Conservation (phyloP, 768 basidiomycete genomes). For the Boletus rex-veris region DNA sequence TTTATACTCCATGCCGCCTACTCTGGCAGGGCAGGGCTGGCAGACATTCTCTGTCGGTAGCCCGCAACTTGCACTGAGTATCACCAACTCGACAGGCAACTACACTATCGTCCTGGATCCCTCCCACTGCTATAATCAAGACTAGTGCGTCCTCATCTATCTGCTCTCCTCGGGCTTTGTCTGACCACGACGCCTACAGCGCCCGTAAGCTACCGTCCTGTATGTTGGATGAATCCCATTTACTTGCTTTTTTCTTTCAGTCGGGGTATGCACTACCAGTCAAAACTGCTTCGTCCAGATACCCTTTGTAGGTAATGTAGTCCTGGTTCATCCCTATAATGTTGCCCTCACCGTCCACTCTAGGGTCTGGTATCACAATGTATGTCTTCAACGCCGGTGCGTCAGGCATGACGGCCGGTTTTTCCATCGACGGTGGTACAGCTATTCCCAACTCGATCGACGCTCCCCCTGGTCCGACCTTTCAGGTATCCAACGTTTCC, state of each 20-base stretch:
- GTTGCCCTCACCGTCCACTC: not conserved
- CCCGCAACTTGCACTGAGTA: not conserved
- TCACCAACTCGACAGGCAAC: constrained; percentile 21
- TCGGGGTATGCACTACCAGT: constrained; percentile 7
- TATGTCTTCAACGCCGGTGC: constrained; percentile 23
- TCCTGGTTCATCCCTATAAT: not conserved
- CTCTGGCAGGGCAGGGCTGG: constrained; percentile 12
- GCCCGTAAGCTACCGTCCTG: constrained; percentile 12
- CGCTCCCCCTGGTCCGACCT: constrained; percentile 10
- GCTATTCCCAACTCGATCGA: not conserved
- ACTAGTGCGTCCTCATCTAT: constrained; percentile 20
- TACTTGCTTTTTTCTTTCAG: constrained; percentile 2
- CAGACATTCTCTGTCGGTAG: not conserved
- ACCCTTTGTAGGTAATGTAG: constrained; percentile 19
- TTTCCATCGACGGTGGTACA: constrained; percentile 15
- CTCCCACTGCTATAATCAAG: constrained; percentile 21
- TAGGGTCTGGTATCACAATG: constrained; percentile 27
- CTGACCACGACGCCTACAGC: constrained; percentile 7
- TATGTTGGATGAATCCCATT: not conserved
- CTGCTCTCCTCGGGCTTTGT: not conserved
- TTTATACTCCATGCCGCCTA: constrained; percentile 16
- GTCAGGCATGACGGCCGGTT: constrained; percentile 21
- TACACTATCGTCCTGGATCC: constrained; percentile 15
- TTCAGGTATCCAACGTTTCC: constrained; percentile 21
- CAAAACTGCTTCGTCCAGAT: constrained; percentile 18